Conservation (phyloP, 306 rosid genomes). For the Citrullus mucosospermus region DNA sequence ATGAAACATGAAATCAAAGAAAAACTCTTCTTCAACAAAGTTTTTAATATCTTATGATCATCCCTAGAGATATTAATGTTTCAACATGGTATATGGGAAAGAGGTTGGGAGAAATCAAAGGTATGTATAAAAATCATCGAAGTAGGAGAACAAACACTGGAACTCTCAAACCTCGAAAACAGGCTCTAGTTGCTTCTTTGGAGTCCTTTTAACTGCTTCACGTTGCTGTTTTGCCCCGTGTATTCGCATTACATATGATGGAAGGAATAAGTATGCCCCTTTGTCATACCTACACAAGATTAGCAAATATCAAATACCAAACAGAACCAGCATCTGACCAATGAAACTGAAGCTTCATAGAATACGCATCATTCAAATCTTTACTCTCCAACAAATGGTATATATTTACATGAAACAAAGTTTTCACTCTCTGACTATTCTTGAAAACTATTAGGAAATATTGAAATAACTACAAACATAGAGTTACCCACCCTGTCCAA, state of each 20-base stretch:
- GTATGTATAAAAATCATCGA: background rate
- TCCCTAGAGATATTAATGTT: background rate
- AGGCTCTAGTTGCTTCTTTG: slow-evolving; percentile 47
- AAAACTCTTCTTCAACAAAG: background rate
- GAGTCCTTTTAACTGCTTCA: slow-evolving; percentile 62
- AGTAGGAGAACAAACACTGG: slow-evolving; percentile 7
- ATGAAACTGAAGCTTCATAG: background rate
- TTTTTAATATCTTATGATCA: background rate
- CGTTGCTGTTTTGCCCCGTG: slow-evolving; percentile 96
- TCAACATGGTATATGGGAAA: background rate
- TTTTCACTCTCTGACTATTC: background rate
- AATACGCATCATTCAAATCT: background rate
- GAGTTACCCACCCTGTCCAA: slow-evolving; percentile 66
- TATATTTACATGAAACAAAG: background rate
- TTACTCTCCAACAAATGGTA: background rate
- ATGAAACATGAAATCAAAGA: background rate
- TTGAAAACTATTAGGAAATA: background rate
- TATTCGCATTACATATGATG: slow-evolving; percentile 82
- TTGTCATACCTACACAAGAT: slow-evolving; percentile 53
- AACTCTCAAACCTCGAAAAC: slow-evolving; percentile 54
- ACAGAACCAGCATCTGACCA: background rate
- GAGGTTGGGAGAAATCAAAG: background rate
- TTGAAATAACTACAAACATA: background rate
- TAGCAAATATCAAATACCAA: background rate
- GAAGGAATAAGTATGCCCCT: slow-evolving; percentile 87